Evolutionary conservation across 257 asterid genomes (phyloP).

Genomic region (Gardenia jasminoides): DNA sequence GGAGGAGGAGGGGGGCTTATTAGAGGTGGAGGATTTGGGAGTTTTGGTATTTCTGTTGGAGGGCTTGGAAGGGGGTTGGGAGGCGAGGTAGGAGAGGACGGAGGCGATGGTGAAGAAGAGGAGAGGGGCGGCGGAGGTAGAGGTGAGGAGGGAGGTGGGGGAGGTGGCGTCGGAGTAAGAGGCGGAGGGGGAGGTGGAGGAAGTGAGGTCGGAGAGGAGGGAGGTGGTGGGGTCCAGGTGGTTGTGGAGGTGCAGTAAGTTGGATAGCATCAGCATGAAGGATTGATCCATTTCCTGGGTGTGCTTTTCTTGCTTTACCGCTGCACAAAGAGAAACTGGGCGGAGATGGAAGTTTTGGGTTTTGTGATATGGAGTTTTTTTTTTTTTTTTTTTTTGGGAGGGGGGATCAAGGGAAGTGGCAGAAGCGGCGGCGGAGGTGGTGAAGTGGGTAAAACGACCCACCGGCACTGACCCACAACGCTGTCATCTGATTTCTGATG

Average conservation of each 20-base stretch:
- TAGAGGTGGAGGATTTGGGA: slow-evolving; percentile 41
- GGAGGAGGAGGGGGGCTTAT: slow-evolving; percentile 44
- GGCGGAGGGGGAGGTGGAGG: slow-evolving; percentile 24
- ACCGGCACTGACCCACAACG: background rate
- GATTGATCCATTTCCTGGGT: slow-evolving; percentile 68
- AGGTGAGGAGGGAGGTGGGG: slow-evolving; percentile 43
- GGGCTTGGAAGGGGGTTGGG: slow-evolving; percentile 41
- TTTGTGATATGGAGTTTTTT: background rate
- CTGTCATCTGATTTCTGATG: background rate
- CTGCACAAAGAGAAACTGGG: background rate
- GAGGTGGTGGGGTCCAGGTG: slow-evolving; percentile 92
- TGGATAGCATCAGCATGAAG: slow-evolving; percentile 81
- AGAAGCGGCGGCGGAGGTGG: background rate
- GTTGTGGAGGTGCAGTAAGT: slow-evolving; percentile 49
- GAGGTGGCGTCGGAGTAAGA: slow-evolving; percentile 40
- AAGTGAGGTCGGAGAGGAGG: slow-evolving; percentile 64
- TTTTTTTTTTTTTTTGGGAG: no score
- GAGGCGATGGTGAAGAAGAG: slow-evolving; percentile 97
- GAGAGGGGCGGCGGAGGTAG: slow-evolving; percentile 92
- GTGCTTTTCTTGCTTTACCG: background rate
- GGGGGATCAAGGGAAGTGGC: background rate
- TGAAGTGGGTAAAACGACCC: background rate
- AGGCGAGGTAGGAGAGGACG: slow-evolving; percentile 83
- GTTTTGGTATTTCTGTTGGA: slow-evolving; percentile 18
- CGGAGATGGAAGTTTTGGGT: slow-evolving; percentile 1